Base-by-base conservation (phyloP, 768 basidiomycete species). In the Trametes gibbosa region DNA sequence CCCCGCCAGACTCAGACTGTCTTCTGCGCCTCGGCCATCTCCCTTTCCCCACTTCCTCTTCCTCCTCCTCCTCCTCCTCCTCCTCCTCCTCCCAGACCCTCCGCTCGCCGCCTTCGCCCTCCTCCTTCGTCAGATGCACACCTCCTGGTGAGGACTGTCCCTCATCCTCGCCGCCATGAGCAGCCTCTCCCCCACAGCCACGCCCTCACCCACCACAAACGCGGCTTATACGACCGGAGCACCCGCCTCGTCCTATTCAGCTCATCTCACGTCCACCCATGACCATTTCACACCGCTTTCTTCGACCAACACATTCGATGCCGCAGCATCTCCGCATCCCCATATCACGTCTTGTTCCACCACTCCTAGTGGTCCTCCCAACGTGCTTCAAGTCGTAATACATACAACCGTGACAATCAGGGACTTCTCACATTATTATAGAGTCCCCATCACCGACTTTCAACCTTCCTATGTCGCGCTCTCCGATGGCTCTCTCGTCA, bases 401-500 rank as follows among this genome's bases (percentile, higher is more conserved):
- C 71, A 78, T 3, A 84, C 84, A 2, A 72, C 77, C 8, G 41
- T 85, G 39, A 71, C 78, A 58, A 81, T 85, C 25, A 71, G 76
- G 1, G 72, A 83, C 66, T 85, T 77, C 68, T 59, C 67, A 58
- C 68, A 69, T 21, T 81, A 74, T 72, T 83, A 82, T 66, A 62
- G 67, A 21, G 66, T 23, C 68, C 66, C 81, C 42, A 75, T 81
- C 56, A 57, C 70, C 21, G 68, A 77, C 21, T 85, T 86, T 58
- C 70, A 70, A 40, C 83, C 84, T 2, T 62, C 68, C 10, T 56
- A 62, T 47, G 63, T 71, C 35, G 68, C 79, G 25, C 73, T 81
- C 32, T 64, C 66, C 14, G 85, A 87, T 69, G 85, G 84, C n/a
- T 84, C 84, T n/a, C 78, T 86, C 41, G 58, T 84, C 12, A 71